A percentile compares a stretch with the other conserved stretches of the same genome.
phyloP scores from a whole-genome alignment of 345 rosid species.

The Corchorus capsularis region DNA sequence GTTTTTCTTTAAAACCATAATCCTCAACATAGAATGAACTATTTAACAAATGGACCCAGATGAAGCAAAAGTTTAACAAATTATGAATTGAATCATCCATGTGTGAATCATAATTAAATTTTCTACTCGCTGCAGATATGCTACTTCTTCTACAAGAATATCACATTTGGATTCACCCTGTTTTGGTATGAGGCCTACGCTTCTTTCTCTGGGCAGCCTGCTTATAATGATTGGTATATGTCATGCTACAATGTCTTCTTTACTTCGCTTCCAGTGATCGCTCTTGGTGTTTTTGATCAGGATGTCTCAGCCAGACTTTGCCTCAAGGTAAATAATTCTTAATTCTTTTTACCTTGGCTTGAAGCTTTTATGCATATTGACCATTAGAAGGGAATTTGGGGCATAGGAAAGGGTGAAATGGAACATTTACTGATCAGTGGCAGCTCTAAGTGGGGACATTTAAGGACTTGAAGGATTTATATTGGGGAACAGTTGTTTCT shows the following conservation, averaged over 20 bases:
- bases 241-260: conserved; percentile 90
- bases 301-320: conserved; percentile 92
- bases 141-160: conserved; percentile 96
- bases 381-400: neutral
- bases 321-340: conserved; percentile 59
- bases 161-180: conserved; percentile 84
- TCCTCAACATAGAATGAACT: neutral
- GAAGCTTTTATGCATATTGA: neutral
- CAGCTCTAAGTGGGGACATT: neutral
- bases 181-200: conserved; percentile 95
- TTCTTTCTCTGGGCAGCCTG: conserved; percentile 91
- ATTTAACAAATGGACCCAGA: neutral
- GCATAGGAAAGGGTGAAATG: neutral
- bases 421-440: neutral
- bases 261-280: conserved; percentile 95
- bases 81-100: neutral
- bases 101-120: neutral
- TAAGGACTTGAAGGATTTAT: neutral
- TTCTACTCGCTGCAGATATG: conserved; percentile 65
- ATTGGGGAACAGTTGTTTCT: neutral
- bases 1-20: no score
- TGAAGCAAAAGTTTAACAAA: conserved; percentile 3
- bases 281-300: conserved; percentile 93
- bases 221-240: conserved; percentile 97
- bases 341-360: neutral